phyloP scores from a whole-genome alignment of 495 filamentous ascomycete genomes.

The Rostrohypoxylon terebratum region DNA sequence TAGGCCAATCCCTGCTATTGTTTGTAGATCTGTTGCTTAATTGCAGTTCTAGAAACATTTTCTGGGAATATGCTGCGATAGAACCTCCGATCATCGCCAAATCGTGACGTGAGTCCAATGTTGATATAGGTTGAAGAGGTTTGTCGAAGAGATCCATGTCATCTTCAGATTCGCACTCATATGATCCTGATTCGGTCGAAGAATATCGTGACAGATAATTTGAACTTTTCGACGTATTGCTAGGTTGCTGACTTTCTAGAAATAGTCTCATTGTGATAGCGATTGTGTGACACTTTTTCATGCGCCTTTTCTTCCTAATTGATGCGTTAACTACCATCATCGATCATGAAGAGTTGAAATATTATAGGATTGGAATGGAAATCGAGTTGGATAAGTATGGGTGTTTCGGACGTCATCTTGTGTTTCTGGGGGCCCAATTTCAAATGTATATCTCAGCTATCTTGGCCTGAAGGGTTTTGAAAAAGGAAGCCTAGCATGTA shows the following conservation, averaged over 20 bases:
- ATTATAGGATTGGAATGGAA: not conserved
- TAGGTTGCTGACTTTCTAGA: not conserved
- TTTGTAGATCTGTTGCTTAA: not conserved
- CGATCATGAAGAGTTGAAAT: not conserved
- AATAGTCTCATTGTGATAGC: not conserved
- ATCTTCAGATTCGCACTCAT: conserved; percentile 11
- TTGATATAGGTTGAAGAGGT: not conserved
- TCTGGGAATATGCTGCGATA: conserved; percentile 2
- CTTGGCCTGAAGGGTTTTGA: no score
- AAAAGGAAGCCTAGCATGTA: no score
- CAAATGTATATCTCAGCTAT: no score
- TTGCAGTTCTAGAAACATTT: conserved; percentile 5
- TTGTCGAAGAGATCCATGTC: conserved; percentile 29
- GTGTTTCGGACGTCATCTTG: not conserved
- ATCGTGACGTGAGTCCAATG: not conserved
- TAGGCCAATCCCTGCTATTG: not conserved
- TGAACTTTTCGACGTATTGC: not conserved
- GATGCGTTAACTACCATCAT: not conserved
- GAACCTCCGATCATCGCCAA: conserved; percentile 1
- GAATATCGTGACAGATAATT: not conserved
- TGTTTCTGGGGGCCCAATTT: not conserved
- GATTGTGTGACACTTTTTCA: not conserved
- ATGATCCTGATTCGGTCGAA: not conserved
- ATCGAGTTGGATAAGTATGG: not conserved
- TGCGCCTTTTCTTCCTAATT: not conserved